These are phyloP conservation scores for Benincasa hispida DNA, from an alignment of 306 rosid species.

Conservation along the genomic window DNA sequence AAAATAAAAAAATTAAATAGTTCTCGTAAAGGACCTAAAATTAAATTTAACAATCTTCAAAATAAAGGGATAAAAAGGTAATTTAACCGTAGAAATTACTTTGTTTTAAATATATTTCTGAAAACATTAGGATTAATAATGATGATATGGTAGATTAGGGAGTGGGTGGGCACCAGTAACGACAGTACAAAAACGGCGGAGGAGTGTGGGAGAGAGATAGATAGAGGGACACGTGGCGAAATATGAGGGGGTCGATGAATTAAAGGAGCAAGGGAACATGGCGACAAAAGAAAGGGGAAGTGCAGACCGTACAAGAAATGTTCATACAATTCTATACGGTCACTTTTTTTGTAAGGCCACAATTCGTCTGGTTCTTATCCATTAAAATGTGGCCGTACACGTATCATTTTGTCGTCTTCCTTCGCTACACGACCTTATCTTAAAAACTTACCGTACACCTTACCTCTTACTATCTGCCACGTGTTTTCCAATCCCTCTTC, in stretches of 20 bases:
- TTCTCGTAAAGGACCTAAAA: no score
- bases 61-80: no score
- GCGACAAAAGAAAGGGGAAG: not conserved
- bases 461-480: not conserved
- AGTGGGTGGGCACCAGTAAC: no score
- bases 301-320: conserved; percentile 12
- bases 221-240: conserved; percentile 21
- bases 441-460: not conserved
- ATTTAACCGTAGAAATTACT: no score
- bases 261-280: not conserved
- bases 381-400: conserved; percentile 18
- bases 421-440: not conserved
- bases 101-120: no score
- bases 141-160: no score
- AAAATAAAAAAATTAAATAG: no score
- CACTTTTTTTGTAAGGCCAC: not conserved
- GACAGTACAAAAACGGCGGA: not conserved
- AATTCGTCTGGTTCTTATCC: not conserved
- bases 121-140: no score
- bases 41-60: no score
- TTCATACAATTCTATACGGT: not conserved
- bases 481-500: not conserved
- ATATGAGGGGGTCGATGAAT: not conserved
- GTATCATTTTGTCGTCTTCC: conserved; percentile 13
- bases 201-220: not conserved